Evolutionary conservation across 2,329 filamentous ascomycete species (phyloP).

Genomic region (Tricladium varicosporioides): DNA sequence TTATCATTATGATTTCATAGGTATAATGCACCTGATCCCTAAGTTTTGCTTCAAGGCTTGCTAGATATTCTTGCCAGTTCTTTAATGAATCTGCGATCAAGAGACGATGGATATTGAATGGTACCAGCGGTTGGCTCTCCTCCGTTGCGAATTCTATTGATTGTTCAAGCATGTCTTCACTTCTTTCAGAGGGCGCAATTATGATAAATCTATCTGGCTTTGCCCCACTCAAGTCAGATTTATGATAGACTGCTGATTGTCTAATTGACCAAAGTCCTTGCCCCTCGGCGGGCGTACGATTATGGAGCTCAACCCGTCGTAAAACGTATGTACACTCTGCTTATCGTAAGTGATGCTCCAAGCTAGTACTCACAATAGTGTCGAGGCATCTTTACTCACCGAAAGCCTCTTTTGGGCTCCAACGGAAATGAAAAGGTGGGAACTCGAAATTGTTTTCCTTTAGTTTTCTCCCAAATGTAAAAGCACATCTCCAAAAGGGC

Average conservation of each 20-base stretch:
- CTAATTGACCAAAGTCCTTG: slow-evolving; percentile 37
- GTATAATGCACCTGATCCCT: slow-evolving; percentile 12
- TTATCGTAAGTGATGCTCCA: background rate
- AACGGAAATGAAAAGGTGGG: slow-evolving; percentile 9
- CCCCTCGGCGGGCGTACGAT: slow-evolving; percentile 4
- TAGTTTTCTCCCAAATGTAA: slow-evolving; percentile 22
- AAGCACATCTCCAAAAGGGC: slow-evolving; percentile 21
- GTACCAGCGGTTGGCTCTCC: too few species aligned
- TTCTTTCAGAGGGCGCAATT: slow-evolving; percentile 14
- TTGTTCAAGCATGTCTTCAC: too few species aligned
- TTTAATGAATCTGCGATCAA: slow-evolving; percentile 20
- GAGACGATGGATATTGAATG: too few species aligned
- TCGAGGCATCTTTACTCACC: background rate
- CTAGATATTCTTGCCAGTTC: slow-evolving; percentile 24
- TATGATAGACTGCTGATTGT: slow-evolving; percentile 38
- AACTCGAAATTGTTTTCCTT: slow-evolving; percentile 26
- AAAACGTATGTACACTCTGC: slow-evolving; percentile 21
- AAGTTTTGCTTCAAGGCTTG: slow-evolving; percentile 14
- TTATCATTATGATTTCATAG: too few species aligned
- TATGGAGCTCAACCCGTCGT: slow-evolving; percentile 20
- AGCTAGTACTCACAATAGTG: background rate
- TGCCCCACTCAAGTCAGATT: background rate
- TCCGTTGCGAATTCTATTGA: too few species aligned
- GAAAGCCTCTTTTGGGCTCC: background rate
- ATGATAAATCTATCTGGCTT: too few species aligned